These are phyloP conservation scores for Cercospora citrullina DNA, from an alignment of 2,329 filamentous ascomycete genomes.

Conservation along the genomic window DNA sequence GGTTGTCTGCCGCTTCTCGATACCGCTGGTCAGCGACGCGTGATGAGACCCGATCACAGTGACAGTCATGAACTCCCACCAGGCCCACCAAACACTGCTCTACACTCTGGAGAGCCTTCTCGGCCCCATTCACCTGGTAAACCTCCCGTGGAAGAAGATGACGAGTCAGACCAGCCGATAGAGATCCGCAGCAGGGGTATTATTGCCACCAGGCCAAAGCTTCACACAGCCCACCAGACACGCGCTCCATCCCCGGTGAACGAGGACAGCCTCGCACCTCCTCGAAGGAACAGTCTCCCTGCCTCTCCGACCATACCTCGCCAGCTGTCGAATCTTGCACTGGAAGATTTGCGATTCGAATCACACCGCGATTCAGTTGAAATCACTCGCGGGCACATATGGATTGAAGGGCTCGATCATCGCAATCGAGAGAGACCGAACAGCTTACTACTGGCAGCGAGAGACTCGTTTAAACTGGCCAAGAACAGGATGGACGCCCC, in stretches of 20 bases:
- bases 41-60: conserved; percentile 16
- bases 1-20: conserved; percentile 21
- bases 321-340: conserved; percentile 26
- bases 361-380: conserved; percentile 37
- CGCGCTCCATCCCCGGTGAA: conserved; percentile 9
- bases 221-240: conserved; percentile 14
- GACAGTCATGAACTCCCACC: conserved; percentile 22
- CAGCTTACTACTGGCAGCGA: conserved; percentile 25
- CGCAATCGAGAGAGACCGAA: conserved; percentile 20
- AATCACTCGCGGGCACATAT: conserved; percentile 27
- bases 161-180: conserved; percentile 13
- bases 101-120: conserved; percentile 27
- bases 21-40: not conserved
- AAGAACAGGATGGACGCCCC: conserved; percentile 31
- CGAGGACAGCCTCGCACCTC: conserved; percentile 4
- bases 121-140: conserved; percentile 21
- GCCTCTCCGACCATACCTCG: conserved; percentile 23
- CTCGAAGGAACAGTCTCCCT: conserved; percentile 24
- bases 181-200: conserved; percentile 17
- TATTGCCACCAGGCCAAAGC: conserved; percentile 2
- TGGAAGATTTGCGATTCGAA: conserved; percentile 28
- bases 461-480: conserved; percentile 35
- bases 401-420: conserved; percentile 22
- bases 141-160: conserved; percentile 14
- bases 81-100: conserved; percentile 32